phyloP scores from a whole-genome alignment of 495 filamentous ascomycete species.

The Elaphomyces granulatus region DNA sequence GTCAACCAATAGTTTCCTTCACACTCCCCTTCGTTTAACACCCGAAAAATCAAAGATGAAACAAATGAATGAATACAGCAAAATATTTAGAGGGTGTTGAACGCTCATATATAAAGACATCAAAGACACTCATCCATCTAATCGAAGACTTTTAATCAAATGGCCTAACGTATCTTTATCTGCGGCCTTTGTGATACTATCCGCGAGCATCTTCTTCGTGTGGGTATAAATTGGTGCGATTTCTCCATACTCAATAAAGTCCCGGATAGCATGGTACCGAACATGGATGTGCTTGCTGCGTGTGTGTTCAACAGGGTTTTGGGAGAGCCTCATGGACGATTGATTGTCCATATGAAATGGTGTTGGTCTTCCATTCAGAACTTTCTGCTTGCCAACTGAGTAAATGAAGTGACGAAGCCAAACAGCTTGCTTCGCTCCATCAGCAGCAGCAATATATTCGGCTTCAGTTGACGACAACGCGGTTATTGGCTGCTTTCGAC shows the following conservation, averaged over 20 bases:
- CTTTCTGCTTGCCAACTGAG: constrained; percentile 3
- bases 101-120: background rate
- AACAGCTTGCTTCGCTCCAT: constrained; percentile 5
- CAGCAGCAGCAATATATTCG: constrained; percentile 5
- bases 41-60: background rate
- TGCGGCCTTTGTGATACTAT: too few species aligned
- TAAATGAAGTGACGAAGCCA: constrained; percentile 3
- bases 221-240: background rate
- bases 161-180: too few species aligned
- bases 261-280: constrained; percentile 9
- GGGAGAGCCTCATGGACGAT: constrained; percentile 4
- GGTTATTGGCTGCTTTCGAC: constrained; percentile 6
- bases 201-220: background rate
- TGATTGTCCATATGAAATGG: constrained; percentile 6
- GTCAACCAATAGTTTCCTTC: too few species aligned
- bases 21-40: background rate
- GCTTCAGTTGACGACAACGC: constrained; percentile 5
- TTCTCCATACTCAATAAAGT: constrained; percentile 1
- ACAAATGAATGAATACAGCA: background rate
- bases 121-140: background rate
- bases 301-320: constrained; percentile 8
- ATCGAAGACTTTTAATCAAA: background rate
- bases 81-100: background rate
- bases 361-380: background rate
- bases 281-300: constrained; percentile 12